These are phyloP conservation scores for Oryza longistaminata DNA, from an alignment of 176 grass and related monocot species.

Conservation along the genomic window DNA sequence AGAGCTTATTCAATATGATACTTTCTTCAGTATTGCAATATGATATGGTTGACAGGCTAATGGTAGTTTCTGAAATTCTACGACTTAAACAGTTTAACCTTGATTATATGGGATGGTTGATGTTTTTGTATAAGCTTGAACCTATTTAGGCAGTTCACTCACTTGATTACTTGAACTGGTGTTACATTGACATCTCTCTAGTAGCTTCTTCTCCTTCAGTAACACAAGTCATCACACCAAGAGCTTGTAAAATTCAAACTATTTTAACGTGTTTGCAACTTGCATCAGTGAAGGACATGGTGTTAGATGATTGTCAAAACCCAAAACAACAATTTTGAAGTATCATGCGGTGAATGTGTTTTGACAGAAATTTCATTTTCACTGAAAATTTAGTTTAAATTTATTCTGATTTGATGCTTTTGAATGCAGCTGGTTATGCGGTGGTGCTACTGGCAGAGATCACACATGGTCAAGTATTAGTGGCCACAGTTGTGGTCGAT, in stretches of 20 bases:
- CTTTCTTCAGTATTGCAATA: background rate
- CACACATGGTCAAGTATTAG: conserved; percentile 91
- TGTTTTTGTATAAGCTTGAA: background rate
- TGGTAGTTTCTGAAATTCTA: background rate
- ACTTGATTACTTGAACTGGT: background rate
- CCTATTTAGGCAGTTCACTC: background rate
- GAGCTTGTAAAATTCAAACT: background rate
- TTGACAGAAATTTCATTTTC: background rate
- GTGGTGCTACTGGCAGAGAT: conserved; percentile 80
- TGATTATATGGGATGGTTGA: background rate
- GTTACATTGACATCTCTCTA: background rate
- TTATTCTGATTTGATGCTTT: conserved; percentile 42
- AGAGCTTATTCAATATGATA: background rate
- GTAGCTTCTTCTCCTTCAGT: background rate
- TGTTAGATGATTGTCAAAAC: background rate
- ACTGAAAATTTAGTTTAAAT: background rate
- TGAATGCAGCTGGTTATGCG: conserved; percentile 87
- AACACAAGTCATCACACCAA: background rate
- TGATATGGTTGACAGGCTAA: background rate
- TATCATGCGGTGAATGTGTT: background rate
- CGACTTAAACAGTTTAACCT: background rate
- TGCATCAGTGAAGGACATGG: background rate
- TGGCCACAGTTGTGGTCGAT: conserved; percentile 89
- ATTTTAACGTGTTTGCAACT: background rate
- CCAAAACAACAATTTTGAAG: background rate